A percentile compares a stretch with the other conserved stretches of the same genome.
These are phyloP conservation scores for Hyaloscypha bicolor DNA, from an alignment of 495 filamentous ascomycete genomes.

Conservation along the genomic window DNA sequence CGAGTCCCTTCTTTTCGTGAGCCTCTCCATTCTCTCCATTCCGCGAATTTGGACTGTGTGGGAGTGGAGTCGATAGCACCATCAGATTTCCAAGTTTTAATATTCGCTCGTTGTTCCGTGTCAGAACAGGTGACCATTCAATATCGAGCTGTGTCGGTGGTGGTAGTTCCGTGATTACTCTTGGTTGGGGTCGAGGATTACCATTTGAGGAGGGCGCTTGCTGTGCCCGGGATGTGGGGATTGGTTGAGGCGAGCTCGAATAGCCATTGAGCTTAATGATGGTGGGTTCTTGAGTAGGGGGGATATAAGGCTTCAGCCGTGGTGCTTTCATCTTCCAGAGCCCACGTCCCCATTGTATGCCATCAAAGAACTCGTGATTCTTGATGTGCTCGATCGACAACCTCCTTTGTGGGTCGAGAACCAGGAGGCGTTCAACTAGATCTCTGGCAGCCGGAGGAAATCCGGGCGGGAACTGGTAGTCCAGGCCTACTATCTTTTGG, in stretches of 20 bases:
- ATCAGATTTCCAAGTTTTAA: constrained; percentile 89
- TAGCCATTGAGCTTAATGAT: constrained; percentile 79
- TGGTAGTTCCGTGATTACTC: constrained; percentile 92
- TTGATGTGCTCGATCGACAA: constrained; percentile 97
- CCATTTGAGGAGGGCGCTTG: constrained; percentile 41
- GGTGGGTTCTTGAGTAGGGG: constrained; percentile 72
- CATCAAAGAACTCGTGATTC: constrained; percentile 96
- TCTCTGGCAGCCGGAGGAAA: constrained; percentile 90
- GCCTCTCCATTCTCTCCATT: constrained; percentile 54
- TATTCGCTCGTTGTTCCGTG: constrained; percentile 88
- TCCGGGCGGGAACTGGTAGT: constrained; percentile 90
- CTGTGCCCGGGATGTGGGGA: constrained; percentile 46
- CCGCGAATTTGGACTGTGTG: constrained; percentile 66
- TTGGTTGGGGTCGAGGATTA: constrained; percentile 62
- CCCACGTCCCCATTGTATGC: constrained; percentile 78
- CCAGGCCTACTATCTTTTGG: constrained; percentile 93
- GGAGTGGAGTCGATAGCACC: constrained; percentile 74
- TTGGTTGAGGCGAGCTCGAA: constrained; percentile 47
- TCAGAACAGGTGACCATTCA: constrained; percentile 97
- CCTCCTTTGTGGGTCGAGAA: constrained; percentile 83
- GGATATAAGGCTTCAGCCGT: constrained; percentile 81
- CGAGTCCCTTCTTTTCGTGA: constrained; percentile 76
- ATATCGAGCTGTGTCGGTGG: constrained; percentile 97
- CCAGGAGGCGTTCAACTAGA: constrained; percentile 88
- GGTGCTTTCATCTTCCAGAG: constrained; percentile 94